phyloP scores from a whole-genome alignment of 1,139 yeast genomes.

The Taphrina flavorubra region DNA sequence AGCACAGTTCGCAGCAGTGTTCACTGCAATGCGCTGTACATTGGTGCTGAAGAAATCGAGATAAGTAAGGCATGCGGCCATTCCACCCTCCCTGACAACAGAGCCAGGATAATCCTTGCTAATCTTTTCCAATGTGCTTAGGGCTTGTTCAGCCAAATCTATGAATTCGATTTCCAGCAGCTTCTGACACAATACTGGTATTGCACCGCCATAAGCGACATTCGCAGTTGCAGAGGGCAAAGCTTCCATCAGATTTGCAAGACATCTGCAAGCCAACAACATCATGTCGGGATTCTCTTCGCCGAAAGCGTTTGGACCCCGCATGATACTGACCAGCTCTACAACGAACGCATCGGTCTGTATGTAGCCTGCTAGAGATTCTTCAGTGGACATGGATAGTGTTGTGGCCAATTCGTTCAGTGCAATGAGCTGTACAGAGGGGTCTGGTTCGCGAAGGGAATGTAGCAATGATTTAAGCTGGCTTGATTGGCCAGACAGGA shows the following conservation, averaged over 20 bases:
- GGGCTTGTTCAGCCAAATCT: conserved; percentile 90
- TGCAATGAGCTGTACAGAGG: conserved; percentile 56
- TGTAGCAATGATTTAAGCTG: conserved; percentile 48
- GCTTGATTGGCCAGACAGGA: conserved; percentile 45
- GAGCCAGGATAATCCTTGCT: conserved; percentile 53
- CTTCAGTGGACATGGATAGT: conserved; percentile 53
- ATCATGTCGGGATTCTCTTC: conserved; percentile 65
- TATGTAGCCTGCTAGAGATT: conserved; percentile 52
- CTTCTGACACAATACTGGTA: conserved; percentile 69
- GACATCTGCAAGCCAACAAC: conserved; percentile 81
- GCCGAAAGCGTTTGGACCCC: conserved; percentile 58
- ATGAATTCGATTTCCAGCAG: conserved; percentile 78
- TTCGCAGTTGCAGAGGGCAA: conserved; percentile 68
- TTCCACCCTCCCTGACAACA: conserved; percentile 60
- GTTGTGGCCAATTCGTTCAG: conserved; percentile 54
- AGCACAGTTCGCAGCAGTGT: conserved; percentile 79
- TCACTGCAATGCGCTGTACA: conserved; percentile 82
- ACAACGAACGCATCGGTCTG: conserved; percentile 66
- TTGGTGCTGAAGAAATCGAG: conserved; percentile 88
- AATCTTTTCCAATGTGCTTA: conserved; percentile 59
- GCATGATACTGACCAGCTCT: conserved; percentile 65
- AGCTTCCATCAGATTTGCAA: conserved; percentile 81
- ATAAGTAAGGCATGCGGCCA: conserved; percentile 71
- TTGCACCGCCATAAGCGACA: conserved; percentile 70
- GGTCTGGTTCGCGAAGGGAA: conserved; percentile 54